Percentiles rank a stretch among this genome's conserved stretches.
Conservation (phyloP, 805 yeast species). For the Metschnikowia matae region DNA sequence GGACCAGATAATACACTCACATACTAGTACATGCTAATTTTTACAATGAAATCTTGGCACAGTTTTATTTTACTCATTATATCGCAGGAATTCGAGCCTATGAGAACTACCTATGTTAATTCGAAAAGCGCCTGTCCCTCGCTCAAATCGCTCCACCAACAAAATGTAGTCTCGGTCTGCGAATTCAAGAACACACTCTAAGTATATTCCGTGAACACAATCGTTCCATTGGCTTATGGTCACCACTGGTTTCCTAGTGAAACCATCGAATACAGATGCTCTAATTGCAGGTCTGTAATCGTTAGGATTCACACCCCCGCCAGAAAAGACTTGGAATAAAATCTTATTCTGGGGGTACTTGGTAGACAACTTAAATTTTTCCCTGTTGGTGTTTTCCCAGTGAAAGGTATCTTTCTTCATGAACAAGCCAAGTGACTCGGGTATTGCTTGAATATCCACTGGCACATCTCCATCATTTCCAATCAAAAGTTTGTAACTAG, state of each 20-base stretch:
- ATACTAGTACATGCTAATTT: neutral
- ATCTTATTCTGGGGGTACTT: slow-evolving; percentile 20
- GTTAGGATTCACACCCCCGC: slow-evolving; percentile 6
- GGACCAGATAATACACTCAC: neutral
- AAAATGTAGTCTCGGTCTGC: slow-evolving; percentile 33
- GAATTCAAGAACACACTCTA: slow-evolving; percentile 24
- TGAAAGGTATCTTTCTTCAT: slow-evolving; percentile 19
- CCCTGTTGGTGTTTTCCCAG: slow-evolving; percentile 42
- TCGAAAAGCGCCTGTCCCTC: slow-evolving; percentile 37
- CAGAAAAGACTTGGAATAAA: slow-evolving; percentile 26
- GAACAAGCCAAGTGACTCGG: slow-evolving; percentile 35
- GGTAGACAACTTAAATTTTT: slow-evolving; percentile 27
- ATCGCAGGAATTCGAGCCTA: neutral
- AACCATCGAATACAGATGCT: slow-evolving; percentile 39
- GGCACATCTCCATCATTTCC: slow-evolving; percentile 19
- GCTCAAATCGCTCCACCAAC: slow-evolving; percentile 48
- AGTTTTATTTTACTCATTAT: neutral
- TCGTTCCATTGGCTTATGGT: slow-evolving; percentile 40
- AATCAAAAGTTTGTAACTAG: slow-evolving; percentile 29
- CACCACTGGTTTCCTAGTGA: slow-evolving; percentile 25
- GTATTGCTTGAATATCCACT: slow-evolving; percentile 15
- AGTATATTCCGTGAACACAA: slow-evolving; percentile 42
- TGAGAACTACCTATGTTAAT: slow-evolving; percentile 35
- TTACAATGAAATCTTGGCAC: neutral
- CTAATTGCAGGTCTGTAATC: slow-evolving; percentile 44